Conservation (phyloP, 495 filamentous ascomycete species). For the Penicillium ucsense region DNA sequence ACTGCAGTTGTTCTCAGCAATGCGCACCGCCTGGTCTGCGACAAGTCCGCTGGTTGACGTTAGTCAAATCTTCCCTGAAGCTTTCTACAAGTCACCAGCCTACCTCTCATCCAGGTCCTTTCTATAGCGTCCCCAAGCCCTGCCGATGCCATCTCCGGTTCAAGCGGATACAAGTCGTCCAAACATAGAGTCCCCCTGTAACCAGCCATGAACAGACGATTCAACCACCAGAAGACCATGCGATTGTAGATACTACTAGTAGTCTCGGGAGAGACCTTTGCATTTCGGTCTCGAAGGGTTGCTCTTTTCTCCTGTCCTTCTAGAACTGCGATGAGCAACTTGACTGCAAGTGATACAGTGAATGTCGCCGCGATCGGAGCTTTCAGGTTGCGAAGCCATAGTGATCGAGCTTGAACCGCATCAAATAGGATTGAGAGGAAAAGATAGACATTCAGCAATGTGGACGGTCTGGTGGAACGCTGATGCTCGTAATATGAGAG, state of each 20-base stretch:
- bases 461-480: constrained; percentile 12
- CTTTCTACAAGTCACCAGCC: background rate
- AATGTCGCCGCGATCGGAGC: background rate
- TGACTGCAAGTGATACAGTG: background rate
- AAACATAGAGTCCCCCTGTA: background rate
- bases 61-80: background rate
- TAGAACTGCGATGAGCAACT: too few species aligned
- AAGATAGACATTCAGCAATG: constrained; percentile 10
- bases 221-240: background rate
- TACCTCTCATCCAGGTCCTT: background rate
- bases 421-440: constrained; percentile 9
- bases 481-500: constrained; percentile 10
- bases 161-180: background rate
- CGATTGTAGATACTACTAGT: background rate
- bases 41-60: background rate
- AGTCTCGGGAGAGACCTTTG: background rate
- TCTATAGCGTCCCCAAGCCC: background rate
- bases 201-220: background rate
- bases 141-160: background rate
- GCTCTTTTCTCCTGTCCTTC: too few species aligned
- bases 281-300: too few species aligned
- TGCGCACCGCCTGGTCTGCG: too few species aligned
- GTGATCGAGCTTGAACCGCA: background rate
- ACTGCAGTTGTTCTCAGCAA: too few species aligned
- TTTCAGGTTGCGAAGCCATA: background rate